Conservation (phyloP, 2,329 filamentous ascomycete genomes). For the Epichloe bromicola region DNA sequence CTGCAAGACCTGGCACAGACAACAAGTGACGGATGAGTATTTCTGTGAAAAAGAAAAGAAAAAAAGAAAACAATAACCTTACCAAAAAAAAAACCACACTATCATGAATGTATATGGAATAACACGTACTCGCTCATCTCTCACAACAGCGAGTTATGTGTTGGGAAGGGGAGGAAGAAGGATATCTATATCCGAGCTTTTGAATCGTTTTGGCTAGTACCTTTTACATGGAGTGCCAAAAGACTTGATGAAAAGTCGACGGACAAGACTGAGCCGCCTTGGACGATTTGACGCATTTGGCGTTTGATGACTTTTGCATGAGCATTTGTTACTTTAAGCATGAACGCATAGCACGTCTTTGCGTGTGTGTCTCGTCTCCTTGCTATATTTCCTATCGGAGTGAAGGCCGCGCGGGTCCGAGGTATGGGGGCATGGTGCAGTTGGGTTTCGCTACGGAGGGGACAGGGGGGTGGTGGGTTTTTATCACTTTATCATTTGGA, state of each 20-base stretch:
- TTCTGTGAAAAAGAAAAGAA: not conserved
- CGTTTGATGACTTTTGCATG: slow-evolving; percentile 17
- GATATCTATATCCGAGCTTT: not conserved
- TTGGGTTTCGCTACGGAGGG: not conserved
- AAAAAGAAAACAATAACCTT: not conserved
- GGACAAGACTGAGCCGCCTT: not conserved
- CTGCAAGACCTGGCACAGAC: not conserved
- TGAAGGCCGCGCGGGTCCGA: not conserved
- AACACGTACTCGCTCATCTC: slow-evolving; percentile 21
- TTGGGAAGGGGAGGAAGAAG: not conserved
- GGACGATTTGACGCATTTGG: not conserved
- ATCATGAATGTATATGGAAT: slow-evolving; percentile 24
- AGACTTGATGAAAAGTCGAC: not conserved
- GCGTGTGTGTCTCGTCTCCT: not conserved
- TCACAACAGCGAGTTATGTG: not conserved
- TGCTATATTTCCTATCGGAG: not conserved
- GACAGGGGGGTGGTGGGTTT: too few relatives aligned
- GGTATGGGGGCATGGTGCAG: not conserved
- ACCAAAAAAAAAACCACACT: not conserved
- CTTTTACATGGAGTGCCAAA: not conserved
- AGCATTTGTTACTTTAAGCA: slow-evolving; percentile 21
- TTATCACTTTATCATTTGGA: not conserved
- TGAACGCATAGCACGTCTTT: slow-evolving; percentile 10
- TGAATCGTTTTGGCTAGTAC: not conserved
- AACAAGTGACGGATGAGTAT: not conserved